Conservation (phyloP, 2,329 filamentous ascomycete genomes). For the Fusarium begoniae region DNA sequence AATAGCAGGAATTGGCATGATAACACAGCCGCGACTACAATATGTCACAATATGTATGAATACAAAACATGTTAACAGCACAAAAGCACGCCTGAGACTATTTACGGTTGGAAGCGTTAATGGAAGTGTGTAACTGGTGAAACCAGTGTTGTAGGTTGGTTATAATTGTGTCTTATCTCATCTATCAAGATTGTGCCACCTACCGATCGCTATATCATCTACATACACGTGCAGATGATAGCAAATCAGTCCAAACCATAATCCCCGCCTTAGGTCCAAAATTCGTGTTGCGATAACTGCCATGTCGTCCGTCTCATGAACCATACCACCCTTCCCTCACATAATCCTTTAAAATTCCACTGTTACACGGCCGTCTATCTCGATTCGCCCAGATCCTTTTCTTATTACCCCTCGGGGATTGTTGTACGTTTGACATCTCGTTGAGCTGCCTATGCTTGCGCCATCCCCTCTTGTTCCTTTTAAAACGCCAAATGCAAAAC, state of each 20-base stretch:
- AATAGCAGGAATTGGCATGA: background rate
- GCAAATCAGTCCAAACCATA: background rate
- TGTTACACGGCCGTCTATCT: conserved; percentile 16
- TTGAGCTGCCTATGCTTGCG: conserved; percentile 10
- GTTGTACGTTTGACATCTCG: conserved; percentile 3
- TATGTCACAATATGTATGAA: background rate
- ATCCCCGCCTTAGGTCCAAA: background rate
- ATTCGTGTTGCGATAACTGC: conserved; percentile 21
- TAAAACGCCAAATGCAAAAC: conserved; percentile 36
- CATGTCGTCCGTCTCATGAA: conserved; percentile 25
- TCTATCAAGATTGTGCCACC: conserved; percentile 17
- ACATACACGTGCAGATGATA: conserved; percentile 1
- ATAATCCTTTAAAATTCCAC: background rate
- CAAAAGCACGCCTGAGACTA: background rate
- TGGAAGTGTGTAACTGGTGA: background rate
- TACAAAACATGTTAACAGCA: background rate
- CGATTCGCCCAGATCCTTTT: background rate
- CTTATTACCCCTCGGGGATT: conserved; percentile 26
- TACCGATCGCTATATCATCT: background rate
- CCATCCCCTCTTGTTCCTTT: conserved; percentile 19
- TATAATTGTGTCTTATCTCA: conserved; percentile 22
- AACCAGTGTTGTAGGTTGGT: background rate
- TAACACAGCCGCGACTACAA: background rate
- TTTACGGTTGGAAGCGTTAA: background rate
- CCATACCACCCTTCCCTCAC: background rate